Conservation (phyloP, 441 rosid genomes). For the Populus hybrid region DNA sequence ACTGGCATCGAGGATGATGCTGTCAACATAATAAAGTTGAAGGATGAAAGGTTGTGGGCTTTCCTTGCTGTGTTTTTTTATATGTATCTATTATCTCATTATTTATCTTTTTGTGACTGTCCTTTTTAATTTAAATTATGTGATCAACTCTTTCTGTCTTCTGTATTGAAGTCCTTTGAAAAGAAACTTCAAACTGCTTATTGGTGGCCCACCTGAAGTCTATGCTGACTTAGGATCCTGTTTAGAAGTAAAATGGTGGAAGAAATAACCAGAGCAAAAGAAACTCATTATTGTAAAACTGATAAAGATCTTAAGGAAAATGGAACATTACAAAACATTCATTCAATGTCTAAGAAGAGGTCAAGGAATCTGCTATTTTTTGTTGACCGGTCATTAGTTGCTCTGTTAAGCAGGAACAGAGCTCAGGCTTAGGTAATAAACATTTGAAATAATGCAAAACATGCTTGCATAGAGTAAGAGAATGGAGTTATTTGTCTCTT, state of each 20-base stretch:
- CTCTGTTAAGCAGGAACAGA: neutral
- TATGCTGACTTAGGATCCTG: neutral
- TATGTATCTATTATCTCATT: neutral
- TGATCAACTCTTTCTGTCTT: neutral
- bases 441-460: neutral
- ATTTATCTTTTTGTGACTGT: neutral
- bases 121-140: neutral
- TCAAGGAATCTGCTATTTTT: neutral
- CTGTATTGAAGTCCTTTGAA: neutral
- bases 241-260: neutral
- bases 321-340: too few species aligned
- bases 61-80: conserved; percentile 12
- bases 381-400: neutral
- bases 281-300: too few species aligned
- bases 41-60: conserved; percentile 74
- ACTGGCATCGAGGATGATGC: conserved; percentile 98
- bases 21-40: conserved; percentile 84
- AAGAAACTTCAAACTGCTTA: neutral
- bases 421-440: neutral
- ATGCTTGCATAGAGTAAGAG: neutral
- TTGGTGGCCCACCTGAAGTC: too few species aligned
- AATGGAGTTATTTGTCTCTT: neutral
- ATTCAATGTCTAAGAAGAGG: too few species aligned
- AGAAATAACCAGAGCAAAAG: neutral
- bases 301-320: too few species aligned